phyloP scores from a whole-genome alignment of 345 rosid species.

The rapeseed (Brassica napus) region Da-Ae NC_063450.1:44429501-44430000 shows the following conservation, averaged over 20 bases:
- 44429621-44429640: constrained; percentile 51
- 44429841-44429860: constrained; percentile 67
- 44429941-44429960: constrained; percentile 95
- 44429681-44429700: not conserved
- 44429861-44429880: constrained; percentile 47
- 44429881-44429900: constrained; percentile 40
- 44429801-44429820: not conserved
- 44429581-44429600: constrained; percentile 61
- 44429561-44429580: constrained; percentile 70
- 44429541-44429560: constrained; percentile 76
- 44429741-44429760: not conserved
- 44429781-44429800: constrained; percentile 14
- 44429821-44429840: constrained; percentile 24
- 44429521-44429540: constrained; percentile 82
- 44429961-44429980: constrained; percentile 88
- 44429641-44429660: constrained; percentile 15
- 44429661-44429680: not conserved
- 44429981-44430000: constrained; percentile 80
- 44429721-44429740: not conserved
- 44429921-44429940: constrained; percentile 87
- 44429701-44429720: not conserved
- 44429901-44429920: constrained; percentile 82
- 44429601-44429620: constrained; percentile 56
- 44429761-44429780: not conserved
- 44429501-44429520: constrained; percentile 4